Base-by-base conservation (phyloP, 179 eudicot species). In the Vitellaria paradoxa region DNA sequence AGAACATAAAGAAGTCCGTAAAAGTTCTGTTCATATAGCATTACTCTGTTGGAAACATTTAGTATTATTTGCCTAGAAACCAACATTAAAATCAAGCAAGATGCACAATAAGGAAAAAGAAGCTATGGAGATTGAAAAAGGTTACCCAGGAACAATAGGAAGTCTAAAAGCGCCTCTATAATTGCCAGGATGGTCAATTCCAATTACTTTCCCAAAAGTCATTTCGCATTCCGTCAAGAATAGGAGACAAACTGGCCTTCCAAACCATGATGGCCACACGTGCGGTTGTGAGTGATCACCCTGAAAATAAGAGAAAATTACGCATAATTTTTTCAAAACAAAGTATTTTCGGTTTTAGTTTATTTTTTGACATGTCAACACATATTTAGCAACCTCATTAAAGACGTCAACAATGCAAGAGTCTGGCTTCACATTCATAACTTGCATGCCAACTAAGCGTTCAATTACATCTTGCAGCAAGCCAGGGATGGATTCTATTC, bases 231-330 rank as follows among this genome's bases (percentile, higher is more conserved):
- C 93, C 37, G 84, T 84, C 86, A 90, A 80, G 74, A 80, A 81
- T 17, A 88, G 72, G 45, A 85, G 76, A 81, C 82, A 88, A 4
- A 88, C 82, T 45, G 91, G 91, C 85, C 90, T 88, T 70, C 89
- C 87, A 82, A 78, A 86, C 86, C 83, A 83, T 18, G 82, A 75
- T 18, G 91, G 87, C 85, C 87, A 87, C 74, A 85, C 69, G 61
- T 86, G 77, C 23, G 93, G 93, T 73, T 88, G 93, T 6, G 90
- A 90, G 73, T 85, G 81, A 74, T 89, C 89, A 68, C 92, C 89
- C 90, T 89, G 65, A 76, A 77, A 56, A 66, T 10, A 65, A 56
- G 57, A 84, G 56, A 76, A 24, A 23, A 72, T 42, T 56, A 76
- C 59, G 52, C 60, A 21, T 9, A 13, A 56, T 37, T 37, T 47